Base-by-base conservation (phyloP, 2,329 filamentous ascomycete species). In the Hypocrella siamensis region DNA sequence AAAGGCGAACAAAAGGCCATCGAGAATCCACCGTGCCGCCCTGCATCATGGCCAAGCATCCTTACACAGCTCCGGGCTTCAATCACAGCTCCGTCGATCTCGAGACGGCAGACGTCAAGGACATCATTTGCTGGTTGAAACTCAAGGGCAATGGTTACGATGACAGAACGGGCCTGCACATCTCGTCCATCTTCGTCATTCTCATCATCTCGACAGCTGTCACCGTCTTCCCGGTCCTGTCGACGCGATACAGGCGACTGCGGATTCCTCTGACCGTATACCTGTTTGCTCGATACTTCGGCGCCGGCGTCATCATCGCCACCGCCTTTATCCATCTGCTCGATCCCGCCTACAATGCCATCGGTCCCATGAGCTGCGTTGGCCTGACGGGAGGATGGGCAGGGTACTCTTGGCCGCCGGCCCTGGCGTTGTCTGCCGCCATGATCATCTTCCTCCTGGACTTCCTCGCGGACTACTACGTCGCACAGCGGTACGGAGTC, bases 251-350 rank as follows among this genome's bases (percentile, higher is more conserved):
- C 30, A 56, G 53, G 31, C 60, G 63, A 26, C 54, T 82, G 40
- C 68, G 65, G 7, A 63, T 88, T 0, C 79, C 80, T 3, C 68
- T 74, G 38, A 70, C 73, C 53, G 68, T 72, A 6, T 93, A 93
- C 57, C 92, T 93, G 52, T 58, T 88, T 34, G 79, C 79, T 41
- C 93, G 93, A 51, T 93, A 88, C 56, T 84, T 94, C 48, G 88
- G 88, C 40, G 88, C 84, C 0, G 88, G 88, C 27, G 85, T 94
- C 40, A 94, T 96, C 46, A 72, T 94, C 41, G 80, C 83, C 4
- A 96, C 88, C 2, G 83, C 86, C 0, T 93, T 92, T 52, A 86
- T 94, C 52, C 88, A 94, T 53, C 61, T 88, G 2, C 66, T 96
- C 9, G 77, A 75, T 1, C 86, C 88, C 0, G 86, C 88, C 4